Evolutionary conservation across 2,329 filamentous ascomycete genomes (phyloP), one percentile per base, ranked within the genome.

Genomic region (Allantophomopsis cytisporea): DNA sequence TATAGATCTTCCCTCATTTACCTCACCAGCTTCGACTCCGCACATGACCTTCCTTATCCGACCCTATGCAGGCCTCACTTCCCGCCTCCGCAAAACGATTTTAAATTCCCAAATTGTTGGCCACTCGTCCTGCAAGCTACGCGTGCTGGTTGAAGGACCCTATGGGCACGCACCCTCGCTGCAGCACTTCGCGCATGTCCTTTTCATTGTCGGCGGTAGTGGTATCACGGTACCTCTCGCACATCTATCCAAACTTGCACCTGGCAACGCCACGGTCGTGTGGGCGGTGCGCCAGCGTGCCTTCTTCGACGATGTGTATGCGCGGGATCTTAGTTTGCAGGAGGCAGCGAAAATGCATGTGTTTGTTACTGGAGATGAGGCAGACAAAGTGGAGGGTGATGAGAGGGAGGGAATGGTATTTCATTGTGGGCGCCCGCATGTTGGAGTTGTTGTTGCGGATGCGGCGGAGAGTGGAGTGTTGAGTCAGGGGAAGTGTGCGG

Each of bases 31-130:
- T 12, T 28, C 23, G 3, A 8, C 11, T 12, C 23, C 23, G 3
- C 23, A 28, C 23, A 8, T 28, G 11, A 28, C 60, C 4, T 69
- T 71, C 46, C 62, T 65, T 47, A 60, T 71, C 37, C 62, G 68
- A 2, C 68, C 68, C 0, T 69, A 65, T 46, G 55, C 64, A 37
- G 66, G 68, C 37, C 69, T 67, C 57, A 72, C 68, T 2, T 59
- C 55, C 5, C 56, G 62, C n/a, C 58, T 71, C 8, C 57, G 56
- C 31, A 47, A 56, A 21, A 48, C 15, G 3, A 36, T 36, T 13
- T 12, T 12, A 5, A 57, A 41, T 65, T 54, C 33, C 43, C 40
- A 21, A 53, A 49, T 32, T 14, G 45, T 38, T 21, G 48, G 35
- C 18, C 11, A 3, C 8, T 28, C 23, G 11, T 46, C 42, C 11